A percentile compares a stretch with the other conserved stretches of the same genome.
These are phyloP conservation scores for Pezicula carpinea DNA, from an alignment of 2,329 filamentous ascomycete genomes.

Conservation along the genomic window DNA sequence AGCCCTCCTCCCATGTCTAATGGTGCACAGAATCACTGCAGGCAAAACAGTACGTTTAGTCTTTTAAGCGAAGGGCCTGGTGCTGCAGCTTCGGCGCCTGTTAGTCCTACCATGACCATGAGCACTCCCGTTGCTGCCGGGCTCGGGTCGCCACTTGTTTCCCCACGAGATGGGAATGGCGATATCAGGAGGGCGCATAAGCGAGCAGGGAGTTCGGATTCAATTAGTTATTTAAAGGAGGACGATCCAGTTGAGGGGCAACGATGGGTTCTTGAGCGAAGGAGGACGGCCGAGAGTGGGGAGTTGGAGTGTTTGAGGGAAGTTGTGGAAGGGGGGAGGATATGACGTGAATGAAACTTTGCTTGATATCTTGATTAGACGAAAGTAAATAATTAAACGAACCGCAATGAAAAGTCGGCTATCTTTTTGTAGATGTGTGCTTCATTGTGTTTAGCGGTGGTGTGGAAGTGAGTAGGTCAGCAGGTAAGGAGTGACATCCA, in stretches of 20 bases:
- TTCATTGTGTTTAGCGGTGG: too few species aligned
- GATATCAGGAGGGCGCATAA: background rate
- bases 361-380: too few species aligned
- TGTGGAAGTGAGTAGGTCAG: too few species aligned
- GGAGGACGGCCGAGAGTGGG: background rate
- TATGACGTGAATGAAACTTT: background rate
- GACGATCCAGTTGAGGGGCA: background rate
- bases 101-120: slow-evolving; percentile 20
- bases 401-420: too few species aligned
- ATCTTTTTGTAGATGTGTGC: too few species aligned
- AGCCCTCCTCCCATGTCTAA: background rate
- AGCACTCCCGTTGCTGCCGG: background rate
- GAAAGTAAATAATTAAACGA: too few species aligned
- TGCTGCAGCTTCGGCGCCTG: slow-evolving; percentile 10
- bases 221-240: background rate
- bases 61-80: slow-evolving; percentile 14
- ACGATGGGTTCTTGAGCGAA: background rate
- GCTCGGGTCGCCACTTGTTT: too few species aligned
- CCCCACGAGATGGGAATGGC: background rate
- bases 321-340: background rate
- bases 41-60: slow-evolving; percentile 22
- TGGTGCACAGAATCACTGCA: slow-evolving; percentile 9
- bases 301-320: background rate
- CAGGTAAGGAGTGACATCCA: too few species aligned
- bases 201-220: background rate